Evolutionary conservation across 495 filamentous ascomycete species (phyloP), one percentile per base, ranked within the genome.

Genomic region (Penicillium macrosclerotiorum): DNA sequence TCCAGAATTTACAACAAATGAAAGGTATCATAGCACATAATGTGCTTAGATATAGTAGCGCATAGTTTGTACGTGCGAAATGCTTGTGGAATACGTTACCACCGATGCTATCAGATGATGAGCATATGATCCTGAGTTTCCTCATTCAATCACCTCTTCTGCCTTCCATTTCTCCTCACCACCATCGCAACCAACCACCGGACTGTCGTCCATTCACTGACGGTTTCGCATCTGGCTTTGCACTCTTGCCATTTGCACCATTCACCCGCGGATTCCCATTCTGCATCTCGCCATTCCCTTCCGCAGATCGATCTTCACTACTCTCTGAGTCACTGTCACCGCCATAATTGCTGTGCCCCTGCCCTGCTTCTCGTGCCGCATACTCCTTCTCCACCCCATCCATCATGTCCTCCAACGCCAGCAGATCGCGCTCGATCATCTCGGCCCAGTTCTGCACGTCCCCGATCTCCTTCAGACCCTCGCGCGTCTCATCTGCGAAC

Each of bases 371-470:
- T 37, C 41, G 27, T 31, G 49, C 54, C 42, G 55, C 42, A 63
- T 63, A 46, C 60, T 62, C 55, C 54, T 60, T 48, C 61, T 78
- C 67, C 48, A 78, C 89, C 49, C 87, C 61, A 59, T 85, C 69
- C 64, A 95, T 57, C 41, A 88, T 89, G 78, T 96, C 90, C 69
- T 94, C 90, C 27, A 98, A 59, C 47, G 94, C 82, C 57, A 90
- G 59, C 50, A 98, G 78, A 70, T 96, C 92, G 63, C 88, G 67
- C 76, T 98, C 93, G 56, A 96, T 75, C 75, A 95, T 78, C 80
- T 98, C 93, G 30, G 92, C 92, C 91, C 91, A 96, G 63, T 96
- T 95, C 79, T 96, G 93, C 65, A 96, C 81, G 62, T 96, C 89
- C 22, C 93, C 93, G 56, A 96, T 79, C 77, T 95, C 89, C 72